A percentile compares a stretch with the other conserved stretches of the same genome.
Conservation (phyloP, 495 filamentous ascomycete species). For the Coniosporium apollinis region DNA sequence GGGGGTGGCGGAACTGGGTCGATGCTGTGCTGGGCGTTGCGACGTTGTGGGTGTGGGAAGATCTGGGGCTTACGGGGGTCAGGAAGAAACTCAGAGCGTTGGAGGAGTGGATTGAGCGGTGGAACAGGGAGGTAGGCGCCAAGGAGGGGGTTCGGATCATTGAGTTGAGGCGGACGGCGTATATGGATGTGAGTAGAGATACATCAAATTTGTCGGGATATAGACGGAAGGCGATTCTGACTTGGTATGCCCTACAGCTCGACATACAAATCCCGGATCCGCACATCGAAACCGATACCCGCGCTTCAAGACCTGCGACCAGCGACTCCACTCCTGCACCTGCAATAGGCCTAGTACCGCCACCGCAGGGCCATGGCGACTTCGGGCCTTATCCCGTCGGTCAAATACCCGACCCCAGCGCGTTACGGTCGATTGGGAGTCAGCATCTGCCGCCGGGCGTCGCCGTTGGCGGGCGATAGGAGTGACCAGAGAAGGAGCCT, state of each 20-base stretch:
- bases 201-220: background rate
- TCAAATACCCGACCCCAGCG: no score
- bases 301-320: background rate
- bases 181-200: conserved; percentile 1
- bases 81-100: conserved; percentile 5
- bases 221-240: no score
- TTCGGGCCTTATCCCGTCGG: no score
- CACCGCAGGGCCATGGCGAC: no score
- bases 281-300: conserved; percentile 8
- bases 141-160: conserved; percentile 11
- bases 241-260: conserved; percentile 3
- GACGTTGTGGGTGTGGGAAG: conserved; percentile 90
- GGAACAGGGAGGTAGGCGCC: conserved; percentile 7
- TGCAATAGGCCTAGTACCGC: no score
- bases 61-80: conserved; percentile 41
- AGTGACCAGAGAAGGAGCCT: no score
- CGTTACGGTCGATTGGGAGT: no score
- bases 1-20: conserved; percentile 46
- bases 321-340: background rate
- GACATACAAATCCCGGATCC: conserved; percentile 18
- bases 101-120: conserved; percentile 9
- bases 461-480: no score
- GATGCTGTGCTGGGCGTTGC: conserved; percentile 60
- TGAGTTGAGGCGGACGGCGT: conserved; percentile 8
- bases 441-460: no score